Evolutionary conservation across 306 rosid species (phyloP), one percentile per base, ranked within the genome.

Genomic region (Prunus kanzakura): DNA sequence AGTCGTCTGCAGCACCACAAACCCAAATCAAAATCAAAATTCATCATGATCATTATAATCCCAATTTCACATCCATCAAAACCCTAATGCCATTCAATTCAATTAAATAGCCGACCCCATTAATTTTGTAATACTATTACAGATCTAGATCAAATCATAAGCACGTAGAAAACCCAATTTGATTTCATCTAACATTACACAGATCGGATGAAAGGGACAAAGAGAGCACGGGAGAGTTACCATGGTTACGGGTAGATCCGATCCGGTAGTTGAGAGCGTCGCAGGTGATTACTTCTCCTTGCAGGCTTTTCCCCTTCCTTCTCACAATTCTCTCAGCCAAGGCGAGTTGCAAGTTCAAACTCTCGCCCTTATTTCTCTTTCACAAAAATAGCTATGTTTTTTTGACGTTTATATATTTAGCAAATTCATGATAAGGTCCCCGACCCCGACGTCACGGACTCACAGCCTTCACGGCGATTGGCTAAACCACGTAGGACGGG

Each of bases 1-100:
- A n/a, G 96, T 92, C 3, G 99, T 96, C 99, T 95, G 74, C 75
- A 78, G 71, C 73, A 13, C 14, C 58, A 16, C 58, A 16, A 54
- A 51, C 55, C 62, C 62, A 20, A 56, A 52, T 52, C 15, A 16
- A 49, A 49, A 47, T 47, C 38, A 32, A 32, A 32, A 23, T 8
- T 22, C 61, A n/a, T 55, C 27, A 20, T 56, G 27, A 56, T 20
- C 62, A 55, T 38, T 38, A 49, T 3, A 12, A 49, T 18, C 22
- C n/a, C 22, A 16, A 16, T 52, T 52, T 18, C 3, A 16, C 22
- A 54, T 19, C 20, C 20, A 54, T 8, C 58, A 54, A 3, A 63
- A 62, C 2, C 23, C 67, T 27, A 23, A 58, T 2, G 2, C 9
- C 66, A 60, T 52, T 56, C 62, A 4, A 19, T 64, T 64, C 23